Base-by-base conservation (phyloP, 495 filamentous ascomycete genomes). In the Penicillium ochrochloron region DNA sequence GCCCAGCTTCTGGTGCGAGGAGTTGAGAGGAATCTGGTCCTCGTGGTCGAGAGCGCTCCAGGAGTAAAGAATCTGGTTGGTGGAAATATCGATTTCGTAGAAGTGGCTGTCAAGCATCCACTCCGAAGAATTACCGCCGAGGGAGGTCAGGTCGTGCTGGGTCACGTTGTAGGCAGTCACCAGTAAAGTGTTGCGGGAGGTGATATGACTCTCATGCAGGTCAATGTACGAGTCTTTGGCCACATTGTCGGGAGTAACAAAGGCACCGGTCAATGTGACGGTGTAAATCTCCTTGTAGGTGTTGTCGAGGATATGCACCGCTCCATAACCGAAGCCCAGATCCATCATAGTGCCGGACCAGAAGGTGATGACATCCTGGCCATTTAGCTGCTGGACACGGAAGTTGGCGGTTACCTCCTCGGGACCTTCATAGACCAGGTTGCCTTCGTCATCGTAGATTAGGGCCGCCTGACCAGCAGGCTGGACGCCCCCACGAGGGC, bases 121-220 rank as follows among this genome's bases (percentile, higher is more conserved):
- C 48, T 80, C 78, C 51, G 79, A 71, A 4, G 65, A 61, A 12
- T 52, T 63, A 1, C 72, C 78, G 25, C 78, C 78, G 48, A 79
- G 71, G 11, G 72, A 68, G 1, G 77, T 79, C 61, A 85, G 61
- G 62, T 86, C 83, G 17, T 77, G 71, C 29, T 74, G 76, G 17
- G 82, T 83, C 15, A 79, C 72, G 56, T 86, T 82, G 65, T 86
- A 86, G 14, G 83, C 79, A n/a, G 82, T 81, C 33, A 85, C 82
- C 11, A 86, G 71, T 33, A 85, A 71, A 0, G 84, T 88, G 60
- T 83, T 76, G 33, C 81, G 75, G 5, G 68, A 51, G 14, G 81
- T 83, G 48, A 84, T 70, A 21, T 73, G 75, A 33, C 81, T 80
- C 69, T 85, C 82, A 64, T 85, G 83, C 10, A 83, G 57, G 59